Percentiles rank a stretch among this genome's conserved stretches.
These are phyloP conservation scores for Pythium utonaiense DNA, from an alignment of 352 stramenopile species.

Conservation along the genomic window DNA sequence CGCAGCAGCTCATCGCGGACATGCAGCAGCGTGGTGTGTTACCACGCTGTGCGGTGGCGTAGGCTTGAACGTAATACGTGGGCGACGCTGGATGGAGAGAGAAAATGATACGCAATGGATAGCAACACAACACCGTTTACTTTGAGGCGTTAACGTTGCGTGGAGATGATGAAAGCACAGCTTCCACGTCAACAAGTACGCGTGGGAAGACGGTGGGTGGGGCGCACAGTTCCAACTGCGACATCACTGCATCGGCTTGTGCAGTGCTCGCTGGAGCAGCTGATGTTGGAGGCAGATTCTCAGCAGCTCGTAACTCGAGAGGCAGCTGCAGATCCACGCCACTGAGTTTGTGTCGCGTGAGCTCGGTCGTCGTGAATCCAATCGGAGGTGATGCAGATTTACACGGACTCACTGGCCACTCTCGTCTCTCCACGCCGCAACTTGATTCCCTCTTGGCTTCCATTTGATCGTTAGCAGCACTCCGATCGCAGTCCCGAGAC, in stretches of 20 bases:
- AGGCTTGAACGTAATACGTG: background rate
- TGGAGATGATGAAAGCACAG: background rate
- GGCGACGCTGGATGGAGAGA: no score
- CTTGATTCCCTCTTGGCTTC: no score
- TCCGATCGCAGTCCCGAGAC: no score
- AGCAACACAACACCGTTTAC: no score
- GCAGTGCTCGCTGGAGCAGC: background rate
- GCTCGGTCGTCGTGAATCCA: background rate
- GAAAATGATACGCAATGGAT: no score
- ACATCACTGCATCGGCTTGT: background rate
- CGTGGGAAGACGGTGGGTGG: constrained; percentile 8
- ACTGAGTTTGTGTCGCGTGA: background rate
- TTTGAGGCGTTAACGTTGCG: no score
- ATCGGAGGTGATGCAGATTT: background rate
- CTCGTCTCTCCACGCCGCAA: background rate
- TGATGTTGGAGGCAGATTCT: background rate
- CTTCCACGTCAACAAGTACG: constrained; percentile 2
- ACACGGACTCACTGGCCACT: background rate
- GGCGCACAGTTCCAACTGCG: constrained; percentile 2
- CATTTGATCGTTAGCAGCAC: no score
- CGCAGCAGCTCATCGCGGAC: constrained; percentile 45
- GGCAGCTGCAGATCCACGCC: background rate
- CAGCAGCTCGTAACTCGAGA: background rate
- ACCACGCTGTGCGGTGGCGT: constrained; percentile 12
- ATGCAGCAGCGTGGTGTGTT: constrained; percentile 32